phyloP scores from a whole-genome alignment of 2,329 filamentous ascomycete species.

The Xylaria sp. region DNA sequence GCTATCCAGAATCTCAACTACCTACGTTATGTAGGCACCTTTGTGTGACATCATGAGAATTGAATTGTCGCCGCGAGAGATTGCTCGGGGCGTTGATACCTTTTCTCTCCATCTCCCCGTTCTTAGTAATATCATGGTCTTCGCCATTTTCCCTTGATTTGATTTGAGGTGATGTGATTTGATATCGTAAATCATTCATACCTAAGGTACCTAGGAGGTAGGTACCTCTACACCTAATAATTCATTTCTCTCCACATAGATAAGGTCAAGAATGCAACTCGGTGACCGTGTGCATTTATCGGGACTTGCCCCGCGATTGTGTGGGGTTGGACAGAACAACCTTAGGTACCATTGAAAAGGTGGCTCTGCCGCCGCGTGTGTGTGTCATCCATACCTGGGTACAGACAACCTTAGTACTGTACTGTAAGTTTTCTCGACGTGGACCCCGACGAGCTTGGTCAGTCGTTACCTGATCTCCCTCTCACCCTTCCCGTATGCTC shows the following conservation, averaged over 20 bases:
- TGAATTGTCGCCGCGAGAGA: no score
- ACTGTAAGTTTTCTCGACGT: slow-evolving; percentile 10
- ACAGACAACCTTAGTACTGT: no score
- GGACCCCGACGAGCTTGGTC: slow-evolving; percentile 3
- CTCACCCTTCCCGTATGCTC: background rate
- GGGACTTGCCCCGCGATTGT: slow-evolving; percentile 31
- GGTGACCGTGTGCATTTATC: slow-evolving; percentile 9
- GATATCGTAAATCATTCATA: no score
- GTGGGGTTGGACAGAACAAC: background rate
- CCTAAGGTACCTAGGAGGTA: background rate
- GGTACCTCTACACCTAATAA: no score
- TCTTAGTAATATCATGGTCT: slow-evolving; percentile 1
- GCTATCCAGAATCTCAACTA: background rate
- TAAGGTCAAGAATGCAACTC: background rate
- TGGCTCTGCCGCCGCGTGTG: slow-evolving; percentile 28
- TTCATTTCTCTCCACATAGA: no score
- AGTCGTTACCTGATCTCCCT: background rate
- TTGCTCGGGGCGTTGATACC: no score
- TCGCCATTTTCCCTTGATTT: background rate
- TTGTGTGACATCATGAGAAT: no score
- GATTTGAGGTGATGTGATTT: background rate
- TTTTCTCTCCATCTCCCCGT: background rate
- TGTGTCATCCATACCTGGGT: slow-evolving; percentile 37
- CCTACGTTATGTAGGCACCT: background rate
- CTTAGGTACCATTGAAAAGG: slow-evolving; percentile 3